Base-by-base conservation (phyloP, 1,284 basidiomycete genomes). In the Grifola frondosa region DNA sequence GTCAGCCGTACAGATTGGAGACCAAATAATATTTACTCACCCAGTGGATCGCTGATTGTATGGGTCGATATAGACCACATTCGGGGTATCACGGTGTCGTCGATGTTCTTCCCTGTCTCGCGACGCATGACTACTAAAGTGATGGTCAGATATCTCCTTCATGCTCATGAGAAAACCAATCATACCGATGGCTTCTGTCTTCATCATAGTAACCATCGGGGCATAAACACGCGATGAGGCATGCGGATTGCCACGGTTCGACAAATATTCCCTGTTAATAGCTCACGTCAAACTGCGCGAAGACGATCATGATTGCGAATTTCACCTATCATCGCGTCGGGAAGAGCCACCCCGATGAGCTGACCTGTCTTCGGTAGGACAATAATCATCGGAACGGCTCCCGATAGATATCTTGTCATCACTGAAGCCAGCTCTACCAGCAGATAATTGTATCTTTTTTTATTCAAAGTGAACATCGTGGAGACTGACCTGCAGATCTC, bases 401-500 rank as follows among this genome's bases (percentile, higher is more conserved):
- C 54, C 41, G 16, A 52, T 44, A 0, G 54, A 56, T 34, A 49
- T 48, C 23, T 34, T 50, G 31, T 58, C 53, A 26, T 62, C 59
- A 32, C 48, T 47, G 37, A 60, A 62, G 3, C 61, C 61, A 13
- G 54, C 53, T 30, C 61, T 62, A 30, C 7, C n/a, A 38, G 13
- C 25, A 2, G 4, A 35, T 16, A 9, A 33, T 33, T 31, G 16
- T 16, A 33, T n/a, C n/a, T n/a, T n/a, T n/a, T n/a, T n/a, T n/a
- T n/a, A n/a, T n/a, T n/a, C n/a, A 8, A 13, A 7, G 11, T 13
- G 3, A 10, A 22, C 35, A n/a, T 4, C 8, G n/a, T 30, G 11
- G 13, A 19, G 16, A 41, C 52, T 36, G 11, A 61, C 62, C 62
- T 49, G 45, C 59, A 62, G 16, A 64, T 56, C 37, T 64, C 62